These are phyloP conservation scores for Prunella vulgaris DNA, from an alignment of 257 asterid species.

Conservation along the genomic window DNA sequence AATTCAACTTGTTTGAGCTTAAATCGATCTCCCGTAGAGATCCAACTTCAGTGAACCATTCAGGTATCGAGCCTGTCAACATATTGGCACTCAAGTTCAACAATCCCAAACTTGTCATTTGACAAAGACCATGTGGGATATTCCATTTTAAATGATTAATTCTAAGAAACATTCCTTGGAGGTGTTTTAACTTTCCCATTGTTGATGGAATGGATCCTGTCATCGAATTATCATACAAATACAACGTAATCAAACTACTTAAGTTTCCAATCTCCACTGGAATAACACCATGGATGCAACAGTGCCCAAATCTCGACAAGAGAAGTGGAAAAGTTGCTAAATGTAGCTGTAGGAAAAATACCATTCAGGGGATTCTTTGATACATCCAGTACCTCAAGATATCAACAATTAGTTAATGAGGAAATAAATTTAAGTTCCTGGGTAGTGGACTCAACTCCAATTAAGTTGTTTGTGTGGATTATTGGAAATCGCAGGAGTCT, in stretches of 20 bases:
- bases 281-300: background rate
- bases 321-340: slow-evolving; percentile 5
- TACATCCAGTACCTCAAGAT: background rate
- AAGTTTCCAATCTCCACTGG: background rate
- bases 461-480: background rate
- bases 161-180: background rate
- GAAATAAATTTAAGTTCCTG: background rate
- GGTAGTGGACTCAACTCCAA: background rate
- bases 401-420: background rate
- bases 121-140: background rate
- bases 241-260: background rate
- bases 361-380: background rate
- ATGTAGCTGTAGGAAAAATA: background rate
- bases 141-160: background rate
- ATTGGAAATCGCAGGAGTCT: background rate
- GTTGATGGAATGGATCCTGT: background rate
- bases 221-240: background rate
- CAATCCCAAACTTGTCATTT: background rate
- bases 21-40: background rate
- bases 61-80: background rate
- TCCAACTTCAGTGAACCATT: background rate
- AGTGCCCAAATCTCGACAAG: background rate
- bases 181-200: background rate
- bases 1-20: background rate
- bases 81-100: background rate